These are phyloP conservation scores for Aspergillus sclerotioniger DNA, from an alignment of 495 filamentous ascomycete species.

Conservation along the genomic window DNA sequence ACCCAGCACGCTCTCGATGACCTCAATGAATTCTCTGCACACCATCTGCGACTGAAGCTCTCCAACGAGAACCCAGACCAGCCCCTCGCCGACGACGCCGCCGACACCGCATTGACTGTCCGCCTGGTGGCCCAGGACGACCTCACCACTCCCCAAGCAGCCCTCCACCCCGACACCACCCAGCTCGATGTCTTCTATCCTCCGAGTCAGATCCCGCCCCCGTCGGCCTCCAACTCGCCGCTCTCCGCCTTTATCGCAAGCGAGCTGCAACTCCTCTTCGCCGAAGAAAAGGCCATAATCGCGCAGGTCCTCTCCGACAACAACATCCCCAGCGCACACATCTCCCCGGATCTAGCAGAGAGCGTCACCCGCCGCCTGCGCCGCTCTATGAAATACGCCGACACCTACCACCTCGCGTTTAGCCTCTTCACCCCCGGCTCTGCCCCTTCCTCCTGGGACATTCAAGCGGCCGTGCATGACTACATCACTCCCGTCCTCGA, in stretches of 20 bases:
- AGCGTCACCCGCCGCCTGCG: constrained; percentile 63
- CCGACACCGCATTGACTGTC: constrained; percentile 65
- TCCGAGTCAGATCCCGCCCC: constrained; percentile 66
- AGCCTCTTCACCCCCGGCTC: constrained; percentile 83
- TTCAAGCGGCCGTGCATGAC: constrained; percentile 75
- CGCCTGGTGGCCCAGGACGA: constrained; percentile 63
- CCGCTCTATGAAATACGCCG: constrained; percentile 83
- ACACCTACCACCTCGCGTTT: constrained; percentile 94
- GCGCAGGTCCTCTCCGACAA: constrained; percentile 69
- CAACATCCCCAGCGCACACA: constrained; percentile 16
- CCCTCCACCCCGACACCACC: constrained; percentile 65
- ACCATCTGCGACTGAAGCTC: constrained; percentile 77
- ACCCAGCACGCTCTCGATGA: constrained; percentile 91
- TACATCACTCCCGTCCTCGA: constrained; percentile 80
- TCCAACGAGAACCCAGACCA: constrained; percentile 37
- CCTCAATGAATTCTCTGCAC: constrained; percentile 86
- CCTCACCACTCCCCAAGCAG: constrained; percentile 50
- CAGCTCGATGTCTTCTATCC: constrained; percentile 79
- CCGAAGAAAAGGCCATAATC: constrained; percentile 87
- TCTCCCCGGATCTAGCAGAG: constrained; percentile 48
- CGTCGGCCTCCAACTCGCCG: constrained; percentile 66
- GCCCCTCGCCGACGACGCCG: constrained; percentile 20
- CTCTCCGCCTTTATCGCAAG: constrained; percentile 79
- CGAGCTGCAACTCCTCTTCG: constrained; percentile 74
- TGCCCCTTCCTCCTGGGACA: constrained; percentile 84